Conservation (phyloP, 2,329 filamentous ascomycete species). For the Ampelomyces quisqualis region DNA sequence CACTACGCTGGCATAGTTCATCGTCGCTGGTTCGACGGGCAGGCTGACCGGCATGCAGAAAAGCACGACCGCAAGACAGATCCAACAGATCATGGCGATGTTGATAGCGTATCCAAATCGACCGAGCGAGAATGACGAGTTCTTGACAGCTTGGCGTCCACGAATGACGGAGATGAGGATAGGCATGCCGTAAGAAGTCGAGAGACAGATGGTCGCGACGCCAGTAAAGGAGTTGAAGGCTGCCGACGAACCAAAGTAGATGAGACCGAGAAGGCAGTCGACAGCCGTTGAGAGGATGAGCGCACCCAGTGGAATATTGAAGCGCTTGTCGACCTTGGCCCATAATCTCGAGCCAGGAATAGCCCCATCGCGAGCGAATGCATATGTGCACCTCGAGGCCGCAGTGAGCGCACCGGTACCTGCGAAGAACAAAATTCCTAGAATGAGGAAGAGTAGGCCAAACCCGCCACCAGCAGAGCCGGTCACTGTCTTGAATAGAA, state of each 20-base stretch:
- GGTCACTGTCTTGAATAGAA: slow-evolving; percentile 73
- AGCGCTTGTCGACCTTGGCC: slow-evolving; percentile 63
- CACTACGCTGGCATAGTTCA: slow-evolving; percentile 50
- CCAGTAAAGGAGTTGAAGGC: slow-evolving; percentile 81
- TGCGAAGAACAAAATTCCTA: slow-evolving; percentile 76
- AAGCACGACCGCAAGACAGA: slow-evolving; percentile 66
- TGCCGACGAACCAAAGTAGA: slow-evolving; percentile 75
- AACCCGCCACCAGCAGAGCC: slow-evolving; percentile 73
- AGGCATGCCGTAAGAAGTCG: slow-evolving; percentile 72
- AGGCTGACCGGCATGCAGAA: slow-evolving; percentile 69
- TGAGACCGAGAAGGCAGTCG: slow-evolving; percentile 70
- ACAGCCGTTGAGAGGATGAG: slow-evolving; percentile 67
- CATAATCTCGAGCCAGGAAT: slow-evolving; percentile 69
- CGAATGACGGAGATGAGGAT: slow-evolving; percentile 70
- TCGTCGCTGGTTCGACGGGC: slow-evolving; percentile 42
- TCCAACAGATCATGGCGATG: slow-evolving; percentile 67
- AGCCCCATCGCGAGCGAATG: slow-evolving; percentile 73
- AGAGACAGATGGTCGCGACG: slow-evolving; percentile 76
- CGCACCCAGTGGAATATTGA: slow-evolving; percentile 70
- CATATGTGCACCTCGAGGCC: slow-evolving; percentile 71
- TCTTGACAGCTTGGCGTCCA: slow-evolving; percentile 63
- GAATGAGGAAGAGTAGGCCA: slow-evolving; percentile 71
- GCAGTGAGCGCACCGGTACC: slow-evolving; percentile 74
- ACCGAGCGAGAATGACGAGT: slow-evolving; percentile 69
- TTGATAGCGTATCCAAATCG: slow-evolving; percentile 70